Percentiles rank a stretch among this genome's conserved stretches.
These are phyloP conservation scores for Cantharellus cinnabarinus DNA, from an alignment of 768 basidiomycete species.

Conservation along the genomic window DNA sequence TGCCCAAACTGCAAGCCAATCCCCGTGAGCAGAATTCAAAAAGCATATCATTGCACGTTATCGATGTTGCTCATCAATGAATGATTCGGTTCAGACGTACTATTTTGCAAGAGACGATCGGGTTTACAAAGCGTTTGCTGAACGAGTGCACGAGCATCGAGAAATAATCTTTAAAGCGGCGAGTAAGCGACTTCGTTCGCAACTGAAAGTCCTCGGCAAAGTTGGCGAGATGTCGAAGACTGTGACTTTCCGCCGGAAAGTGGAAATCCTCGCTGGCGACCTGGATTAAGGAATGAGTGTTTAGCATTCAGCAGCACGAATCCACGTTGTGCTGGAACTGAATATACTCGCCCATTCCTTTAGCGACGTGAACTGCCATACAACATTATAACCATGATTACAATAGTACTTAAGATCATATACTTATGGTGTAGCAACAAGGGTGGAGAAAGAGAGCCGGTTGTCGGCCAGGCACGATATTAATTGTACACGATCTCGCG, in stretches of 20 bases:
- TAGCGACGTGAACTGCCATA: no score
- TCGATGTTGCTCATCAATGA: not conserved
- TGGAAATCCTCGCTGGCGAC: slow-evolving; percentile 38
- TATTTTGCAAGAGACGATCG: slow-evolving; percentile 89
- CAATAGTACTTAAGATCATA: not conserved
- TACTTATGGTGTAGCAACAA: not conserved
- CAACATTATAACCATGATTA: not conserved
- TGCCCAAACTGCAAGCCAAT: slow-evolving; percentile 19
- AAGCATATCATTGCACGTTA: not conserved
- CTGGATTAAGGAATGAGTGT: slow-evolving; percentile 26
- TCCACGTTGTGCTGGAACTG: no score
- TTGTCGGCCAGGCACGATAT: not conserved
- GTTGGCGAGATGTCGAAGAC: slow-evolving; percentile 41
- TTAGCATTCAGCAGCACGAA: not conserved
- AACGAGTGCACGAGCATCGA: slow-evolving; percentile 20
- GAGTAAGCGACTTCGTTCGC: slow-evolving; percentile 38
- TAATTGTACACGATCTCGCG: not conserved
- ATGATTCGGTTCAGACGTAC: slow-evolving; percentile 36
- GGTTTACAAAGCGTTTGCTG: slow-evolving; percentile 29
- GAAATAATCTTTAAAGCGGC: slow-evolving; percentile 24
- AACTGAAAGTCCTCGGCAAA: slow-evolving; percentile 39
- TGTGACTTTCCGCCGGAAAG: slow-evolving; percentile 45
- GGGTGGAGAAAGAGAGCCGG: not conserved
- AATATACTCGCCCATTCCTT: no score
- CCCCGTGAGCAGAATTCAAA: slow-evolving; percentile 32